Evolutionary conservation across 1,284 basidiomycete species (phyloP).

Genomic region (Fomitiporia mediterranea): DNA sequence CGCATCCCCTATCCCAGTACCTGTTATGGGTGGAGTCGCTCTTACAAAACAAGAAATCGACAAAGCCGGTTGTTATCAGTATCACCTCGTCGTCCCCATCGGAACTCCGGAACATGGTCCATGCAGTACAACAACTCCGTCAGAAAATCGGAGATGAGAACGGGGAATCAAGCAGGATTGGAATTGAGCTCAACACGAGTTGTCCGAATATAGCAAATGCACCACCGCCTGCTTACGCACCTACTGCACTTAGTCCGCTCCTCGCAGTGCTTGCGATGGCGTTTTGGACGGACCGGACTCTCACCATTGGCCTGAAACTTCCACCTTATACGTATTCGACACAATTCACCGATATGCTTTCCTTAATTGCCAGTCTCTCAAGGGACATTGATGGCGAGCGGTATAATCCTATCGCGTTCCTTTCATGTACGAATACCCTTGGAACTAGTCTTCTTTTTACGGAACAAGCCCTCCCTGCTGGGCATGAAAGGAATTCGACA

Average conservation of each 20-base stretch:
- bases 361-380: constrained; percentile 36
- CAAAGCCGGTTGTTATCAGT: constrained; percentile 72
- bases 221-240: constrained; percentile 63
- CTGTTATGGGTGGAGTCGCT: constrained; percentile 56
- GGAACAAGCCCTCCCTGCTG: constrained; percentile 38
- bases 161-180: constrained; percentile 39
- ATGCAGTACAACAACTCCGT: constrained; percentile 54
- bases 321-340: constrained; percentile 68
- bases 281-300: constrained; percentile 42
- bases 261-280: constrained; percentile 48
- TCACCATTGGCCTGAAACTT: constrained; percentile 76
- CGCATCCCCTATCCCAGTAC: constrained; percentile 60
- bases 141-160: constrained; percentile 32
- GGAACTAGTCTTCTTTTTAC: constrained; percentile 62
- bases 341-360: constrained; percentile 56
- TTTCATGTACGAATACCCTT: constrained; percentile 76
- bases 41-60: constrained; percentile 31
- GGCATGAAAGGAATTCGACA: not conserved
- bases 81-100: constrained; percentile 55
- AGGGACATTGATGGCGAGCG: constrained; percentile 22
- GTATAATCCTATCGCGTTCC: constrained; percentile 48
- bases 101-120: constrained; percentile 51
- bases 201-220: constrained; percentile 70
- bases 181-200: constrained; percentile 73
- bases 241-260: constrained; percentile 40